Evolutionary conservation across 306 rosid genomes (phyloP).

Genomic region (Geum urbanum): DNA sequence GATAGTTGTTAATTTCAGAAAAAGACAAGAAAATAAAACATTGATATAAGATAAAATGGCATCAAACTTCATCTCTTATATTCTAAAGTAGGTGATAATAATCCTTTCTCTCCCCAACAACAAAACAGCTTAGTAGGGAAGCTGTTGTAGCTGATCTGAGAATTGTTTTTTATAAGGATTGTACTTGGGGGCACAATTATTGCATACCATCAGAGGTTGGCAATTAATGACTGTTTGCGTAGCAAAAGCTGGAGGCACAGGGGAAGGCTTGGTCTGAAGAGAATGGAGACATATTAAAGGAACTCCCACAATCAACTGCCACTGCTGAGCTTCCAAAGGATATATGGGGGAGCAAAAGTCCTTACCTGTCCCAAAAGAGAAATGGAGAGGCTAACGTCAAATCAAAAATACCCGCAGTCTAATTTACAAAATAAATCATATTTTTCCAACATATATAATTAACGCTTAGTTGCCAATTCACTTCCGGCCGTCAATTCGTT

Average conservation of each 20-base stretch:
- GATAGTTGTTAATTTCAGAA: constrained; percentile 13
- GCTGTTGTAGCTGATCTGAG: too few relatives aligned
- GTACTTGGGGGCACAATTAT: constrained; percentile 18
- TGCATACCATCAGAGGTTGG: constrained; percentile 80
- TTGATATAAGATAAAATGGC: background rate
- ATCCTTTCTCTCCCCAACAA: too few relatives aligned
- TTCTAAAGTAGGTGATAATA: too few relatives aligned
- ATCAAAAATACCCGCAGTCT: constrained; percentile 13
- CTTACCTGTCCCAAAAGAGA: constrained; percentile 56
- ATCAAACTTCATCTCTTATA: too few relatives aligned
- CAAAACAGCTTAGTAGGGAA: too few relatives aligned
- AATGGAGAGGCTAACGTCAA: constrained; percentile 20
- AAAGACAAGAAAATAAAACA: constrained; percentile 9
- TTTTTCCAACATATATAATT: constrained; percentile 1
- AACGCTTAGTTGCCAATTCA: background rate
- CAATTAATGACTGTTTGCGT: constrained; percentile 83
- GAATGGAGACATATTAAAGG: constrained; percentile 77
- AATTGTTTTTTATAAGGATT: background rate
- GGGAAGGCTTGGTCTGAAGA: constrained; percentile 80
- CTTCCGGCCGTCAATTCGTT: too few relatives aligned
- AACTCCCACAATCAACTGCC: constrained; percentile 58
- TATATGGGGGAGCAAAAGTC: constrained; percentile 86
- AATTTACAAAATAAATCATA: background rate
- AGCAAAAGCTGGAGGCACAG: constrained; percentile 83
- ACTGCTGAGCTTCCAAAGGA: constrained; percentile 68